A percentile compares a stretch with the other conserved stretches of the same genome.
Evolutionary conservation across 495 filamentous ascomycete species (phyloP).

Genomic region (Zalerion maritima): DNA sequence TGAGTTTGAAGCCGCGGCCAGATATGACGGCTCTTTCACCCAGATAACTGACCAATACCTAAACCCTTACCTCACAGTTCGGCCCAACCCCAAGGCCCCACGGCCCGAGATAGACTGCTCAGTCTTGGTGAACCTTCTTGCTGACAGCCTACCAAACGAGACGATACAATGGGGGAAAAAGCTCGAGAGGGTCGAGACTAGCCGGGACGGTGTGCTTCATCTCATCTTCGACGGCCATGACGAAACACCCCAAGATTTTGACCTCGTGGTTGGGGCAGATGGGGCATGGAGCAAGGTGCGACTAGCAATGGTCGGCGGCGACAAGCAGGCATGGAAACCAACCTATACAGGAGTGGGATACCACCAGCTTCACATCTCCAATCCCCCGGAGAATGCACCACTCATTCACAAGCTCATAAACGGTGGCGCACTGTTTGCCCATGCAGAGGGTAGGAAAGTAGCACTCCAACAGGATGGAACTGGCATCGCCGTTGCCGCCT

Average conservation of each 20-base stretch:
- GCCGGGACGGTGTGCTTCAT: too few species aligned
- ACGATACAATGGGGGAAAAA: conserved; percentile 34
- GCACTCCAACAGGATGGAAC: conserved; percentile 31
- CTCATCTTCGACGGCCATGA: conserved; percentile 13
- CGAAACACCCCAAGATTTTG: conserved; percentile 15
- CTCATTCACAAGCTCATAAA: conserved; percentile 27
- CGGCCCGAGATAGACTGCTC: conserved; percentile 30
- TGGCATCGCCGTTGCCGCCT: conserved; percentile 14
- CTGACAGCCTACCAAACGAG: conserved; percentile 21
- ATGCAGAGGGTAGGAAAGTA: conserved; percentile 22
- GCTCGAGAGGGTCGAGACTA: conserved; percentile 16
- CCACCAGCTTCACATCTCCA: conserved; percentile 23
- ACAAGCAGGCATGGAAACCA: conserved; percentile 16
- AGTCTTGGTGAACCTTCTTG: conserved; percentile 22
- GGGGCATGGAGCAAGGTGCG: conserved; percentile 31
- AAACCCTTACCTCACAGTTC: conserved; percentile 7
- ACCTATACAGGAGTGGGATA: conserved; percentile 22
- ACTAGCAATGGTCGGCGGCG: too few species aligned
- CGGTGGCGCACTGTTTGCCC: conserved; percentile 29
- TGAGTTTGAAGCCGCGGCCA: conserved; percentile 26
- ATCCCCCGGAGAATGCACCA: conserved; percentile 21
- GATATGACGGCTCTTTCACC: conserved; percentile 34
- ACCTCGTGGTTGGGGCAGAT: conserved; percentile 32
- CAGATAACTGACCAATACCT: conserved; percentile 23
- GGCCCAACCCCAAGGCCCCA: conserved; percentile 7